Conservation (phyloP, 208 protist genomes). For the Ichthyophonus hoferi region DNA sequence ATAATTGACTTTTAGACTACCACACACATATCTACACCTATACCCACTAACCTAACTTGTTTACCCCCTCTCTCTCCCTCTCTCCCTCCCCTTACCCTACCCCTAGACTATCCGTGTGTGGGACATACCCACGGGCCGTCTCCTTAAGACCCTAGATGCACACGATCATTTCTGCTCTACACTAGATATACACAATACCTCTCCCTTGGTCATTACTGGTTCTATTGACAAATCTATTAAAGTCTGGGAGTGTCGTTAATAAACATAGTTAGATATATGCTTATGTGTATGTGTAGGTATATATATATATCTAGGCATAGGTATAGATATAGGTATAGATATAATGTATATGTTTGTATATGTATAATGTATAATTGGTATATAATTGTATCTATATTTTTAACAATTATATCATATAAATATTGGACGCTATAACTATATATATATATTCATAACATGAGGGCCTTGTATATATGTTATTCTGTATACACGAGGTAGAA, state of each 20-base stretch:
- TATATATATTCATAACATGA: too few relatives aligned
- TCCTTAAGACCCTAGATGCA: slow-evolving; percentile 46
- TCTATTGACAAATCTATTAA: slow-evolving; percentile 64
- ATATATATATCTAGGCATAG: too few relatives aligned
- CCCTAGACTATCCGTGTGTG: slow-evolving; percentile 49
- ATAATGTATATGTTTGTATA: too few relatives aligned
- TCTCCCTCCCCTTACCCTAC: slow-evolving; percentile 5
- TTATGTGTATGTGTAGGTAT: too few relatives aligned
- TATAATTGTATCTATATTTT: too few relatives aligned
- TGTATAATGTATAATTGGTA: too few relatives aligned
- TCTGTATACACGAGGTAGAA: too few relatives aligned
- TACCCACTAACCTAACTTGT: background rate
- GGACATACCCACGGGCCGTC: slow-evolving; percentile 47
- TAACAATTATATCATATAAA: too few relatives aligned
- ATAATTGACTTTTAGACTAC: background rate
- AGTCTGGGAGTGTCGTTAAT: slow-evolving; percentile 60
- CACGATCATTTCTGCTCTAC: slow-evolving; percentile 63
- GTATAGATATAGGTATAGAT: too few relatives aligned
- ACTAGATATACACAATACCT: slow-evolving; percentile 52
- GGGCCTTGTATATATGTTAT: too few relatives aligned
- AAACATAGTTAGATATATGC: background rate
- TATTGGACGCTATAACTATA: too few relatives aligned
- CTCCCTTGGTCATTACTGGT: slow-evolving; percentile 57
- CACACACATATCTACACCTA: too few relatives aligned
- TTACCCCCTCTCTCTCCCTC: background rate